phyloP scores from a whole-genome alignment of 768 basidiomycete species.

The Collybia mongolica region DNA sequence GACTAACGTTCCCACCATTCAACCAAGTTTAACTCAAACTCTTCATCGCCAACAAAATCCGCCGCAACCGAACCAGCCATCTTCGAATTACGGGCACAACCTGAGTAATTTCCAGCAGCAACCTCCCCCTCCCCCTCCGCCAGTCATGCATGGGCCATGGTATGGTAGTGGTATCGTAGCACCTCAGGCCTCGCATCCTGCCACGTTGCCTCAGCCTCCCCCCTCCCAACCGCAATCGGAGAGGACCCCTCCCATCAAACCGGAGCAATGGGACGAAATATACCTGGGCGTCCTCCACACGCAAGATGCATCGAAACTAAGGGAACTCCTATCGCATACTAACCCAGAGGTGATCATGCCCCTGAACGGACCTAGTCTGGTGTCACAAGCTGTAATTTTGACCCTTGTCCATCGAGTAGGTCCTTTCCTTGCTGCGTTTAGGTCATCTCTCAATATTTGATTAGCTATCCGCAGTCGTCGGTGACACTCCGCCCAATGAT shows the following conservation, averaged over 20 bases:
- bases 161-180: constrained; percentile 67
- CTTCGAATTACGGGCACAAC: constrained; percentile 37
- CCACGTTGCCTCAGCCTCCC: constrained; percentile 61
- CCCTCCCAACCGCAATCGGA: constrained; percentile 36
- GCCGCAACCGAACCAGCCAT: constrained; percentile 34
- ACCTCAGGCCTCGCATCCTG: constrained; percentile 80
- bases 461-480: constrained; percentile 72
- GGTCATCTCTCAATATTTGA: constrained; percentile 3
- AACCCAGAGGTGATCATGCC: constrained; percentile 84
- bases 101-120: constrained; percentile 35
- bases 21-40: constrained; percentile 32
- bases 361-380: constrained; percentile 60
- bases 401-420: constrained; percentile 81
- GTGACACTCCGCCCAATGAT: constrained; percentile 74
- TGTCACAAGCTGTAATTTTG: constrained; percentile 83
- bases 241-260: constrained; percentile 51
- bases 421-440: constrained; percentile 9
- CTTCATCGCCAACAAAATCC: constrained; percentile 43
- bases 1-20: constrained; percentile 34
- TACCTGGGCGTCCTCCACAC: constrained; percentile 76
- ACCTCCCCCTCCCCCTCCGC: constrained; percentile 27
- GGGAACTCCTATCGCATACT: constrained; percentile 69
- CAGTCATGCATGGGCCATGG: constrained; percentile 52
- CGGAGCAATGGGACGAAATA: constrained; percentile 83
- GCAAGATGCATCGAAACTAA: constrained; percentile 72